phyloP scores from a whole-genome alignment of 164 flowering plant genomes.

The Vitis rotundifolia region DNA sequence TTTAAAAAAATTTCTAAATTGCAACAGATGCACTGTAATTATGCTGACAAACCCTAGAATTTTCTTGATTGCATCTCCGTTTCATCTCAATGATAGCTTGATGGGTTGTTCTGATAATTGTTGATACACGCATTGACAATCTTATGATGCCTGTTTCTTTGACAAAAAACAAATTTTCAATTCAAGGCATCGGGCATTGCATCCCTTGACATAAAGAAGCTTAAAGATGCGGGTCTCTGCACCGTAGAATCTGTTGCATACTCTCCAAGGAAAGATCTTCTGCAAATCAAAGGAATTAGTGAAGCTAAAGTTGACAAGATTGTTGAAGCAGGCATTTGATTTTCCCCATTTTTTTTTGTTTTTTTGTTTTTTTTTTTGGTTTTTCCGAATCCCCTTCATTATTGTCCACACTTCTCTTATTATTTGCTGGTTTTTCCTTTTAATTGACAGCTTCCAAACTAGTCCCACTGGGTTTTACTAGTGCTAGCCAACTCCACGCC shows the following conservation, averaged over 20 bases:
- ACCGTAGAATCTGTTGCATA: conserved; percentile 90
- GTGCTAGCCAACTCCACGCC: conserved; percentile 90
- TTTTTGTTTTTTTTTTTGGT: background rate
- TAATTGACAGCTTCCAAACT: conserved; percentile 72
- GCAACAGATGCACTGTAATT: no score
- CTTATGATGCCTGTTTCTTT: background rate
- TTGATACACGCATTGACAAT: background rate
- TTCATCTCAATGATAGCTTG: background rate
- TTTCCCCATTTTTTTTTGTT: background rate
- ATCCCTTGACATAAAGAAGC: conserved; percentile 85
- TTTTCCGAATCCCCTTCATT: no score
- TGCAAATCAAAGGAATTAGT: conserved; percentile 93
- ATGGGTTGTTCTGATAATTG: background rate
- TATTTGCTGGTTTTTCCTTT: conserved; percentile 1
- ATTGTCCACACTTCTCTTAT: no score
- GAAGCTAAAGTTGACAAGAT: conserved; percentile 96
- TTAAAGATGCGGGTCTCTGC: conserved; percentile 91
- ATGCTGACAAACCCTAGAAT: background rate
- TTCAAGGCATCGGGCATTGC: conserved; percentile 84
- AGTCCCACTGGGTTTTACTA: conserved; percentile 92
- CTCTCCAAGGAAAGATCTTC: conserved; percentile 86
- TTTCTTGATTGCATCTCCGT: background rate
- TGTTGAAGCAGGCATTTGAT: conserved; percentile 70
- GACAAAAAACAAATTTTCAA: background rate
- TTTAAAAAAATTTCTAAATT: no score